Base-by-base conservation (phyloP, 2,329 filamentous ascomycete genomes). In the Didymella keratinophila region DNA sequence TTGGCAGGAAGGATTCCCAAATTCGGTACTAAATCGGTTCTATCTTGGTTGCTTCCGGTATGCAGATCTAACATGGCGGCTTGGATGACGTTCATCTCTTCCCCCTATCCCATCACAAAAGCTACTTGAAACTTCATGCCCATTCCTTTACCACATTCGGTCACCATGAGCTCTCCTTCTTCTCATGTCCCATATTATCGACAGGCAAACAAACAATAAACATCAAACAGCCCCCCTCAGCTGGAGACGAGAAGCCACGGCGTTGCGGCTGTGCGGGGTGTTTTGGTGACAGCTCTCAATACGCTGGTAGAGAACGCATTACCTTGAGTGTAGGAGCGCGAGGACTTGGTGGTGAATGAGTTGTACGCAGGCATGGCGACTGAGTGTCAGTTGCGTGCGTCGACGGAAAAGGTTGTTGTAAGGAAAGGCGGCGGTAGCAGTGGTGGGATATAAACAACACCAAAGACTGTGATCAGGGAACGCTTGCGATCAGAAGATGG, bases 181-280 rank as follows among this genome's bases (percentile, higher is more conserved):
- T 25, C 44, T 36, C 44, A 4, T n/a, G 18, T 1, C 14, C 20
- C 11, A 8, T 30, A 11, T 4, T 18, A n/a, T 34, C 18, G 6
- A 14, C 11, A 20, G 43, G 43, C 27, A 46, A 47, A 25, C 44
- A 47, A 25, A 25, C 43, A 46, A 46, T 32, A 14, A 46, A 46
- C 43, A 46, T 34, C 27, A 32, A 46, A 14, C 27, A 46, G 1
- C 43, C 43, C 14, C 28, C 30, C 20, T 36, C 44, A 25, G n/a
- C n/a, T n/a, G n/a, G n/a, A n/a, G n/a, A n/a, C n/a, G n/a, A n/a
- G n/a, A n/a, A n/a, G n/a, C n/a, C n/a, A n/a, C n/a, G n/a, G n/a
- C n/a, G n/a, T n/a, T n/a, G 45, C 23, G 37, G 21, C 45, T 48
- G 14, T 27, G 21, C n/a, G 16, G 21, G 30, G 7, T 16, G 5